Evolutionary conservation across 371 early-diverging fungal genomes (phyloP).

Genomic region (Furculomyces boomerangus): DNA sequence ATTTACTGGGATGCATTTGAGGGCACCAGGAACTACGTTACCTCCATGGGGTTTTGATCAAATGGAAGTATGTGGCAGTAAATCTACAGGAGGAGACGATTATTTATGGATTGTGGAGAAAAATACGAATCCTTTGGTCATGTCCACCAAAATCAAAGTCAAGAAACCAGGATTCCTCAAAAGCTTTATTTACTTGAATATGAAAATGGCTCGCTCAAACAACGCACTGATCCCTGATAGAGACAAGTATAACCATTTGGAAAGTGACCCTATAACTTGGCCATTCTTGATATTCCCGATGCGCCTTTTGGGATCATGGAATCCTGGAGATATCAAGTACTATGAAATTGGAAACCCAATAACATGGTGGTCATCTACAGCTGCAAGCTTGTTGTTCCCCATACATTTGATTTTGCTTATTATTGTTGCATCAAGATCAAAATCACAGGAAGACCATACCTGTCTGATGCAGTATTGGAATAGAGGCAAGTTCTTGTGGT

Average conservation of each 20-base stretch:
- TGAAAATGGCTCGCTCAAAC: slow-evolving; percentile 96
- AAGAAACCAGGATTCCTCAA: slow-evolving; percentile 50
- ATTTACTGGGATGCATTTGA: slow-evolving; percentile 61
- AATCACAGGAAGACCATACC: slow-evolving; percentile 9
- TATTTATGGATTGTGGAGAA: slow-evolving; percentile 89
- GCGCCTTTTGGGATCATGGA: slow-evolving; percentile 91
- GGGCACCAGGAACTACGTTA: slow-evolving; percentile 48
- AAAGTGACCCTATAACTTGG: slow-evolving; percentile 90
- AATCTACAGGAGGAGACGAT: slow-evolving; percentile 33
- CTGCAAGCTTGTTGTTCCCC: slow-evolving; percentile 40
- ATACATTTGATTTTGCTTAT: slow-evolving; percentile 19
- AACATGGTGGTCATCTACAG: slow-evolving; percentile 82
- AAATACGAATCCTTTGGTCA: slow-evolving; percentile 60
- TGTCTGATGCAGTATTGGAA: slow-evolving; percentile 63
- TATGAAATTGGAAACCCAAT: slow-evolving; percentile 94
- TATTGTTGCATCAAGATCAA: not conserved
- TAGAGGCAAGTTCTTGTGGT: slow-evolving; percentile 47
- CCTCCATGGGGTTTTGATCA: slow-evolving; percentile 99
- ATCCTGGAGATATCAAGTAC: slow-evolving; percentile 71
- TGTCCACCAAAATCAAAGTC: slow-evolving; percentile 25
- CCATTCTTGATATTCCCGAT: slow-evolving; percentile 82
- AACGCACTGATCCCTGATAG: slow-evolving; percentile 96
- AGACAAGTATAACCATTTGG: slow-evolving; percentile 83
- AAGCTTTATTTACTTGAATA: slow-evolving; percentile 88
- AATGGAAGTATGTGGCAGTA: slow-evolving; percentile 71